Base-by-base conservation (phyloP, 306 rosid genomes). In the Cicer yamashitae region DNA sequence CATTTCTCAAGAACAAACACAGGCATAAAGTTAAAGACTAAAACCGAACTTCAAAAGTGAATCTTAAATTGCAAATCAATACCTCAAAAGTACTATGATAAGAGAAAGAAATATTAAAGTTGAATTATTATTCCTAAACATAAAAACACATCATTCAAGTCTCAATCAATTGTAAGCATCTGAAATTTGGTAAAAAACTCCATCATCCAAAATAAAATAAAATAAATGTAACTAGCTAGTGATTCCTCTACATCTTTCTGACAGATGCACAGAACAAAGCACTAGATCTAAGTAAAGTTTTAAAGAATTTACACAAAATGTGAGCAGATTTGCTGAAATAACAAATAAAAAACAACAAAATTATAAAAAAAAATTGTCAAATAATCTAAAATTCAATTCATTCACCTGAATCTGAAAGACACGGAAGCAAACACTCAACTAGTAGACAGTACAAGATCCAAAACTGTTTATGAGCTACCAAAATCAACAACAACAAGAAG, bases 401-500 rank as follows among this genome's bases (percentile, higher is more conserved):
- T 51, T 68, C 79, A 75, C 65, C 60, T 34, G 60, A 74, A 78
- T 71, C 65, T 74, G 14, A 45, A 73, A 20, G 40, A 54, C 39
- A 15, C 70, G 12, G 57, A 73, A 64, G 69, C 84, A 81, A 56
- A 77, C 60, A 72, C 57, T 75, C 62, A 43, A 68, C 69, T 59
- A 8, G 56, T 40, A 39, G n/a, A 72, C 62, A 75, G 70, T 22
- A 62, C 17, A 54, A 69, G 84, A 79, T 74, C 71, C 46, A 67
- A 60, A 71, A 60, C 45, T 30, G 39, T 73, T 39, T 64, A 70
- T 50, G 45, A 82, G 65, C 53, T 74, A 11, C 81, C 81, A 71
- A 73, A 79, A 79, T 62, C n/a, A 76, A 60, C 64, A 63, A 30
- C 46, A 34, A 17, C 10, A 34, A 53, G 38, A 78, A 61, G 15